Evolutionary conservation across 495 filamentous ascomycete genomes (phyloP), one percentile per base, ranked within the genome.

Genomic region (Darksidea phi): DNA sequence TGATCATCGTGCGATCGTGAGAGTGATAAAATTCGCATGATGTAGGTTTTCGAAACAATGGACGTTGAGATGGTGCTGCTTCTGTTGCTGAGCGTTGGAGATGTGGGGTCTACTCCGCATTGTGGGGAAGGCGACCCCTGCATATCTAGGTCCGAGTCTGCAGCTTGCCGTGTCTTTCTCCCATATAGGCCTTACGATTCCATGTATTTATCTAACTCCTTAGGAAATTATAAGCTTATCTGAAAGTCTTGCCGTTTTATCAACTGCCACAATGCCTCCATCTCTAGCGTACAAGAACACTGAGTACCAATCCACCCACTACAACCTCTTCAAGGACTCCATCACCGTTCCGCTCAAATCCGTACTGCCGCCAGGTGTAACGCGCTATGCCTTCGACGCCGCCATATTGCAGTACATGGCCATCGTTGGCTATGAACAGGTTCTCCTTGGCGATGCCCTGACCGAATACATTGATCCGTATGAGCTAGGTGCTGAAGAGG

Each of bases 391-490:
- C 37, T 75, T 75, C 34, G 60, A 67, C 23, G 24, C 23, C 11
- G 74, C 72, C 23, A 52, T 76, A 1, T 42, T 62, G 11, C 66
- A 68, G 49, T 74, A 73, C 45, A 67, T 65, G 28, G 48, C 54
- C 18, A 67, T 73, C 12, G 64, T 78, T 24, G 61, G 70, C 36
- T 32, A 69, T 53, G 70, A 73, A 1, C 65, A 73, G 10, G 73
- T 79, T 7, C 72, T 77, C 49, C 59, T 69, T 28, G 67, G 67
- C 48, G 64, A 71, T 26, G 70, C 67, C 1, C 62, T 79, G 21
- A 67, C 57, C 4, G 76, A 77, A 48, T 79, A 79, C 68, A 73
- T 77, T 48, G 76, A 77, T 47, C 77, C 77, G 11, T 79, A 78
- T 50, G 75, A 79, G 60, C 61, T 77, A 11, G 55, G 64, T 46